These are phyloP conservation scores for Penicillium sp. DNA, from an alignment of 2,329 filamentous ascomycete genomes.

Conservation along the genomic window DNA sequence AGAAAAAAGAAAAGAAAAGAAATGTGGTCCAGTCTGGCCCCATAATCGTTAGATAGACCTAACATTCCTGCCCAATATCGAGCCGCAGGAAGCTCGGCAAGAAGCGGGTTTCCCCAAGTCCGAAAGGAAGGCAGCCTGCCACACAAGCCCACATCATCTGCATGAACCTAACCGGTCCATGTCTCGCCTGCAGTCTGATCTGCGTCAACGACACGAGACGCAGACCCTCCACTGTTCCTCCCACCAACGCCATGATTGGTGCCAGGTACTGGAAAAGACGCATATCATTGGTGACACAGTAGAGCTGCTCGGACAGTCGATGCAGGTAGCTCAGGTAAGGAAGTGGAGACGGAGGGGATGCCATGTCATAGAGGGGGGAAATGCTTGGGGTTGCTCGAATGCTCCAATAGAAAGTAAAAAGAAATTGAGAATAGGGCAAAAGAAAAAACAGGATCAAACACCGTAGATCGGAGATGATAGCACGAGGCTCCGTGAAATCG, in stretches of 20 bases:
- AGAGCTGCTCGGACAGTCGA: slow-evolving; percentile 5
- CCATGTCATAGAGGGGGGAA: slow-evolving; percentile 17
- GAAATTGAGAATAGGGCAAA: not conserved
- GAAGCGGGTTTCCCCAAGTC: not conserved
- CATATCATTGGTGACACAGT: slow-evolving; percentile 15
- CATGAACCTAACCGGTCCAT: slow-evolving; percentile 12
- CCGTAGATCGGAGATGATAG: not conserved
- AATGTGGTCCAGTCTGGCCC: not conserved
- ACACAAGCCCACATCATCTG: slow-evolving; percentile 4
- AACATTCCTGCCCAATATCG: slow-evolving; percentile 6
- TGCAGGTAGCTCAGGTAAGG: slow-evolving; percentile 23
- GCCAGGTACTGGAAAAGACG: not conserved
- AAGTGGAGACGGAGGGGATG: slow-evolving; percentile 4
- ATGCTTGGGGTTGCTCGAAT: not conserved
- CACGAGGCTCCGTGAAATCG: not conserved
- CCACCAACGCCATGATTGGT: not conserved
- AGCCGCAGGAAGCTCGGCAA: not conserved
- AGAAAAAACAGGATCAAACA: not conserved
- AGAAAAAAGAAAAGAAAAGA: not conserved
- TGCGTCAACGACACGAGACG: not conserved
- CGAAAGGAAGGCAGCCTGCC: slow-evolving; percentile 1
- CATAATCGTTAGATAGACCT: slow-evolving; percentile 6
- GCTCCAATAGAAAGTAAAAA: slow-evolving; percentile 4
- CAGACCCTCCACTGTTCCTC: not conserved
- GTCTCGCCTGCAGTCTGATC: slow-evolving; percentile 8